These are phyloP conservation scores for Plenodomus lindquistii DNA, from an alignment of 2,329 filamentous ascomycete species.

Conservation along the genomic window DNA sequence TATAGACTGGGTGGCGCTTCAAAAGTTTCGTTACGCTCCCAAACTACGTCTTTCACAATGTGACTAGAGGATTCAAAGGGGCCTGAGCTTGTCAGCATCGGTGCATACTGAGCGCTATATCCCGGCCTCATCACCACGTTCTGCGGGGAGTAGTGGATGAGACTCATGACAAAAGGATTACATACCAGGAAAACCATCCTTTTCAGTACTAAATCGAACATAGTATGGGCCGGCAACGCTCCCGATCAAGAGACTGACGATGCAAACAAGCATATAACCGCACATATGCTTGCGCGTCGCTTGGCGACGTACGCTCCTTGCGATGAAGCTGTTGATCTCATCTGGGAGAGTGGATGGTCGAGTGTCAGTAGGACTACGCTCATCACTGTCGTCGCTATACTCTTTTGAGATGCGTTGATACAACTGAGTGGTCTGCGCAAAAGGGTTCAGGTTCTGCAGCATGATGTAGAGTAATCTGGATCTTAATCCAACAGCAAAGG, in stretches of 20 bases:
- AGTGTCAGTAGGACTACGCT: not conserved
- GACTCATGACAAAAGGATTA: not conserved
- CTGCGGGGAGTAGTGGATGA: not conserved
- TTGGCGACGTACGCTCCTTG: not conserved
- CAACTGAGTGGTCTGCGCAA: not conserved
- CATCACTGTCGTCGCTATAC: not conserved
- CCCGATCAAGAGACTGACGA: constrained; percentile 5
- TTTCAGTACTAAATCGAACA: not conserved
- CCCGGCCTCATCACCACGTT: no score
- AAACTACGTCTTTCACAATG: constrained; percentile 6
- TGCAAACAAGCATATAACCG: constrained; percentile 1
- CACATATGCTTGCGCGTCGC: not conserved
- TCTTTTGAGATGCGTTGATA: constrained; percentile 6
- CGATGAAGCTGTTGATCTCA: not conserved
- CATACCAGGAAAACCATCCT: constrained; percentile 11
- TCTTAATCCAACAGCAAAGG: no score
- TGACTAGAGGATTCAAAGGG: constrained; percentile 3
- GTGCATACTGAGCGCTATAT: not conserved
- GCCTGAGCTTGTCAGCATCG: not conserved
- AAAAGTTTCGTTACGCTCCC: constrained; percentile 51
- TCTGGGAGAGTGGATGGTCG: not conserved
- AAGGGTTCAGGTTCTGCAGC: constrained; percentile 9
- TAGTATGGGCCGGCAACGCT: constrained; percentile 2
- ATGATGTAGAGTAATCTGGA: not conserved
- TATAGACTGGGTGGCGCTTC: constrained; percentile 48